Conservation (phyloP, 495 filamentous ascomycete species). For the Xylaria cubensis region DNA sequence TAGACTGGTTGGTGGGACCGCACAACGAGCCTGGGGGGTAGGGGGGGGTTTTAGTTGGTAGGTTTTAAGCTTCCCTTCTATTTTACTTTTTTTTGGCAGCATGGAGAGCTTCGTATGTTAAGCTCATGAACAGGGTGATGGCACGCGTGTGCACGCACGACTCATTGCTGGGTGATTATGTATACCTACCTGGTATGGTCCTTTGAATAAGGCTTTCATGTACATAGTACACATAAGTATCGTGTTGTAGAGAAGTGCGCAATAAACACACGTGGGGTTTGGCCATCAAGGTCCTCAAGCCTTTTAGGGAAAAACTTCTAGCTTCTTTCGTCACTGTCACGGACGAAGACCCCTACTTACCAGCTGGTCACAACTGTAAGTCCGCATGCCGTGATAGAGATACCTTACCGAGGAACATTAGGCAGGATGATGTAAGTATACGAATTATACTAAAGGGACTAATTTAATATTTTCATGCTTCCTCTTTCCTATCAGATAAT, state of each 20-base stretch:
- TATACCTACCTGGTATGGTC: not conserved
- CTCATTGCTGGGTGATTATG: not conserved
- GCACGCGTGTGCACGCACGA: no score
- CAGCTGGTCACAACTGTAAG: not conserved
- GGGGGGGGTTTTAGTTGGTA: not conserved
- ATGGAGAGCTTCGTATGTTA: not conserved
- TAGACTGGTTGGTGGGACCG: not conserved
- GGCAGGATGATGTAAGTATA: no score
- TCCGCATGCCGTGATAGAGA: not conserved
- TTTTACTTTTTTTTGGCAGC: not conserved
- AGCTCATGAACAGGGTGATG: not conserved
- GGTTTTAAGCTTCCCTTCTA: not conserved
- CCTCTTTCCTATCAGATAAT: no score
- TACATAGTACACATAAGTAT: not conserved
- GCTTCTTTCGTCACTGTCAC: not conserved
- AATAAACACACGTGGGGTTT: not conserved
- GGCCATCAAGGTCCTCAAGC: conserved; percentile 9
- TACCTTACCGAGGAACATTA: no score
- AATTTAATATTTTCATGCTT: no score
- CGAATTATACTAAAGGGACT: no score
- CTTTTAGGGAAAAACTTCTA: not conserved
- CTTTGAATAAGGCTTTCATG: not conserved
- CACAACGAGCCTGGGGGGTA: not conserved
- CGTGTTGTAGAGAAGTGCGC: no score
- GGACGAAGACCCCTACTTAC: not conserved